phyloP scores from a whole-genome alignment of 495 filamentous ascomycete genomes.

The Xylaria bambusicola region DNA sequence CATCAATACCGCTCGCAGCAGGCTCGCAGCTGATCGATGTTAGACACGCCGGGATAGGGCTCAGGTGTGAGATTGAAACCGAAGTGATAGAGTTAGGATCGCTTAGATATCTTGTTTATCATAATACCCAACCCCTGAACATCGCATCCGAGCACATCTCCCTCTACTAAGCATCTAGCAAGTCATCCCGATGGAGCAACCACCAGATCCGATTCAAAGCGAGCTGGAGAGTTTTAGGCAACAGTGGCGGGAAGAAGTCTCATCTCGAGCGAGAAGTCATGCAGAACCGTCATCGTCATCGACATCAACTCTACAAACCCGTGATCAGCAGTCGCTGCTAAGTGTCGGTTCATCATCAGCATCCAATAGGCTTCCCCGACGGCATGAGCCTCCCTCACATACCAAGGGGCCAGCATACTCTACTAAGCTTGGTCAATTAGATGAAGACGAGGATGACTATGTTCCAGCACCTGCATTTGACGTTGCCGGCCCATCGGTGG shows the following conservation, averaged over 20 bases:
- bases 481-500: slow-evolving; percentile 24
- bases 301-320: background rate
- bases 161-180: background rate
- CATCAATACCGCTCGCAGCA: background rate
- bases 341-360: background rate
- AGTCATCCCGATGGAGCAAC: slow-evolving; percentile 19
- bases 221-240: slow-evolving; percentile 80
- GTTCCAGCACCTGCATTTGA: slow-evolving; percentile 41
- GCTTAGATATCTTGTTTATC: background rate
- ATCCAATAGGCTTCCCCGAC: slow-evolving; percentile 25
- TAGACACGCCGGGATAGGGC: background rate
- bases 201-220: slow-evolving; percentile 48
- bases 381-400: slow-evolving; percentile 25
- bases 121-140: background rate
- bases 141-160: background rate
- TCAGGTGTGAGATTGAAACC: background rate
- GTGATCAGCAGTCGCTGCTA: slow-evolving; percentile 13
- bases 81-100: background rate
- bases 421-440: slow-evolving; percentile 17
- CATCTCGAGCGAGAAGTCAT: slow-evolving; percentile 45
- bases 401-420: slow-evolving; percentile 18
- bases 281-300: slow-evolving; percentile 11
- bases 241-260: slow-evolving; percentile 82
- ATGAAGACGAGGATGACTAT: slow-evolving; percentile 47
- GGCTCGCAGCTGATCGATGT: background rate